phyloP scores from a whole-genome alignment of 1,284 basidiomycete genomes.

The Stereum hirsutum region DNA sequence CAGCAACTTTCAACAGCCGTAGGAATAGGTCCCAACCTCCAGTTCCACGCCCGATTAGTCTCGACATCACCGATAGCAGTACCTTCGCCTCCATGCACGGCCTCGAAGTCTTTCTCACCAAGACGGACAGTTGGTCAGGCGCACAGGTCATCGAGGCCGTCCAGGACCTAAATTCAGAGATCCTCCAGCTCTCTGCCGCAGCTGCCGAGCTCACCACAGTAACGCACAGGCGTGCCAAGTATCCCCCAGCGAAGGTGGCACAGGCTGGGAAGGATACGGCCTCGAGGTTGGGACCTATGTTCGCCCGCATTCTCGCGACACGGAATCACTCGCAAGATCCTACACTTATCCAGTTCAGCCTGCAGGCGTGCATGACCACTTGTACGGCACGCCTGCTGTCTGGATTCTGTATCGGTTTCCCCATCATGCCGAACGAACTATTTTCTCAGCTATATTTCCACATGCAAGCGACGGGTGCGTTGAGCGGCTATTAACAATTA shows the following conservation, averaged over 20 bases:
- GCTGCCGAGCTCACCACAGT: slow-evolving; percentile 45
- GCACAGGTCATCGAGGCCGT: slow-evolving; percentile 68
- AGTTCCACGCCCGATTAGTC: slow-evolving; percentile 12
- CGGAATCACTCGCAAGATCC: slow-evolving; percentile 67
- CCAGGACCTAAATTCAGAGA: slow-evolving; percentile 72
- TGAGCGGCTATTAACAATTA: slow-evolving; percentile 2
- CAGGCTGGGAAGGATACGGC: slow-evolving; percentile 33
- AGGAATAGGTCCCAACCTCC: slow-evolving; percentile 18
- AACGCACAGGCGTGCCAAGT: slow-evolving; percentile 12
- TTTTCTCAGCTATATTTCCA: slow-evolving; percentile 56
- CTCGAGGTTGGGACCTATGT: slow-evolving; percentile 46
- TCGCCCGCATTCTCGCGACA: slow-evolving; percentile 47
- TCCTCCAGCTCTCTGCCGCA: slow-evolving; percentile 65
- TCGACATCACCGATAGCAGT: slow-evolving; percentile 24
- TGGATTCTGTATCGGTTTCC: slow-evolving; percentile 64
- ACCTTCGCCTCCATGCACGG: slow-evolving; percentile 37
- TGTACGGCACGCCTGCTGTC: slow-evolving; percentile 58
- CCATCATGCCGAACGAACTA: slow-evolving; percentile 56
- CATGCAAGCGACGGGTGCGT: slow-evolving; percentile 53
- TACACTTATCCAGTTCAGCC: slow-evolving; percentile 60
- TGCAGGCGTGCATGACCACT: slow-evolving; percentile 59
- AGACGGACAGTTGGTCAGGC: slow-evolving; percentile 66
- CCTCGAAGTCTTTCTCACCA: slow-evolving; percentile 58
- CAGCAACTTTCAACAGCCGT: slow-evolving; percentile 12
- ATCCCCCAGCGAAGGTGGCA: slow-evolving; percentile 8